Conservation (phyloP, 139 green algal species). For the Chlamydomonas incerta region DNA sequence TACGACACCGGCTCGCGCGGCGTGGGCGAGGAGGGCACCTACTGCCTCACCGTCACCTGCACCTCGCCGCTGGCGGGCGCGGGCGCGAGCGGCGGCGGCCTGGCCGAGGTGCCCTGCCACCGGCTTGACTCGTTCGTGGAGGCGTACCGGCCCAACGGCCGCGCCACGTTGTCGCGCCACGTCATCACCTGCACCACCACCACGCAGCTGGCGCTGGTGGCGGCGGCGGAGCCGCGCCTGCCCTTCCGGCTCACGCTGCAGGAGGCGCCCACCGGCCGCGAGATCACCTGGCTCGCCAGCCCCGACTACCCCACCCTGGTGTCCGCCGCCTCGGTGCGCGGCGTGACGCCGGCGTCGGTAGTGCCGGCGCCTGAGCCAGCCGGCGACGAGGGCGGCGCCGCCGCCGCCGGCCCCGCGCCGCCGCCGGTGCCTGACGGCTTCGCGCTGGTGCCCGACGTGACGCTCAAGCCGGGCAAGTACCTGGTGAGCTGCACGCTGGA, state of each 20-base stretch:
- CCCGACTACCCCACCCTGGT: slow-evolving; percentile 41
- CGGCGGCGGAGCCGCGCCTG: slow-evolving; percentile 22
- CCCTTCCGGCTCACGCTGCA: slow-evolving; percentile 43
- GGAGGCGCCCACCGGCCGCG: slow-evolving; percentile 40
- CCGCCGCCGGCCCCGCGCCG: neutral
- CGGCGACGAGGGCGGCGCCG: neutral
- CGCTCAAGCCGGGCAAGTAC: slow-evolving; percentile 61
- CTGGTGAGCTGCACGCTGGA: slow-evolving; percentile 50
- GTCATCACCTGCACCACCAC: slow-evolving; percentile 45
- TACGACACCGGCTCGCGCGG: slow-evolving; percentile 3
- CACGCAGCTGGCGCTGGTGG: slow-evolving; percentile 34
- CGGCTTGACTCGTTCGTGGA: slow-evolving; percentile 46
- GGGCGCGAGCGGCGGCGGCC: neutral
- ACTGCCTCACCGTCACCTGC: slow-evolving; percentile 39
- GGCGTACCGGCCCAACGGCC: slow-evolving; percentile 60
- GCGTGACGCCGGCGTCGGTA: neutral
- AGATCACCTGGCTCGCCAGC: slow-evolving; percentile 7
- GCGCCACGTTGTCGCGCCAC: slow-evolving; percentile 43
- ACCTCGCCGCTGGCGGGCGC: slow-evolving; percentile 13
- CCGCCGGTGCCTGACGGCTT: slow-evolving; percentile 8
- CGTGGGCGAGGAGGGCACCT: slow-evolving; percentile 48
- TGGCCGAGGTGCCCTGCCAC: slow-evolving; percentile 7
- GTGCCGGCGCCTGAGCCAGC: neutral
- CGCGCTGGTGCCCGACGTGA: slow-evolving; percentile 46
- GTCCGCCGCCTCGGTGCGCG: neutral